A percentile compares a stretch with the other conserved stretches of the same genome.
Evolutionary conservation across 2,329 filamentous ascomycete species (phyloP).

Genomic region (Coniosporium tulheliwenetii): DNA sequence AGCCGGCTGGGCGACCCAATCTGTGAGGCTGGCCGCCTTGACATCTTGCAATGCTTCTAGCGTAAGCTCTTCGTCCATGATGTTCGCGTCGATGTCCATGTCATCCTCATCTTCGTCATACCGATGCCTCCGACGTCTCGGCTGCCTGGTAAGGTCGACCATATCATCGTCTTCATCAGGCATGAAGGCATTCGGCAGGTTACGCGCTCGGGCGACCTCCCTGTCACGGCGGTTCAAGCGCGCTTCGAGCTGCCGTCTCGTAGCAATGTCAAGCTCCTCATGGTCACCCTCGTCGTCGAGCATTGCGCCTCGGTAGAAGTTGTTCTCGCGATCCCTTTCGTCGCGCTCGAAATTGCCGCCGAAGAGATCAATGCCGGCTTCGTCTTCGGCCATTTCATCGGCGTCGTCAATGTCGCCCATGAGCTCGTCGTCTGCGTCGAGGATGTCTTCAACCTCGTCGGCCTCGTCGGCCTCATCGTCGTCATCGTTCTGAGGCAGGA

Average conservation of each 20-base stretch:
- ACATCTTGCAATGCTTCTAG: slow-evolving; percentile 84
- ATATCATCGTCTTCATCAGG: slow-evolving; percentile 71
- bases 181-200: slow-evolving; percentile 58
- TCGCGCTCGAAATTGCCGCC: slow-evolving; percentile 51
- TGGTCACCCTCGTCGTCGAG: slow-evolving; percentile 69
- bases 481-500: slow-evolving; percentile 51
- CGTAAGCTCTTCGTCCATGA: slow-evolving; percentile 90
- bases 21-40: slow-evolving; percentile 81
- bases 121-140: slow-evolving; percentile 67
- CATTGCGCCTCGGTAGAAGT: slow-evolving; percentile 51
- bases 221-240: slow-evolving; percentile 60
- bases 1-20: slow-evolving; percentile 83
- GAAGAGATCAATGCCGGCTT: slow-evolving; percentile 57
- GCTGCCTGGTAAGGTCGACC: slow-evolving; percentile 72
- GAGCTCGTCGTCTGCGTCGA: slow-evolving; percentile 53
- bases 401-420: slow-evolving; percentile 49
- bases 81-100: slow-evolving; percentile 73
- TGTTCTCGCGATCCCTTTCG: slow-evolving; percentile 37
- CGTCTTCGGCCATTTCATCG: slow-evolving; percentile 54
- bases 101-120: slow-evolving; percentile 94
- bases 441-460: slow-evolving; percentile 31
- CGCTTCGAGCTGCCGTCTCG: slow-evolving; percentile 54
- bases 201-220: slow-evolving; percentile 50
- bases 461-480: slow-evolving; percentile 42
- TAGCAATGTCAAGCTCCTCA: slow-evolving; percentile 49